Evolutionary conservation across 2,329 filamentous ascomycete species (phyloP).

Genomic region (Calonectria pseudoreteaudii): DNA sequence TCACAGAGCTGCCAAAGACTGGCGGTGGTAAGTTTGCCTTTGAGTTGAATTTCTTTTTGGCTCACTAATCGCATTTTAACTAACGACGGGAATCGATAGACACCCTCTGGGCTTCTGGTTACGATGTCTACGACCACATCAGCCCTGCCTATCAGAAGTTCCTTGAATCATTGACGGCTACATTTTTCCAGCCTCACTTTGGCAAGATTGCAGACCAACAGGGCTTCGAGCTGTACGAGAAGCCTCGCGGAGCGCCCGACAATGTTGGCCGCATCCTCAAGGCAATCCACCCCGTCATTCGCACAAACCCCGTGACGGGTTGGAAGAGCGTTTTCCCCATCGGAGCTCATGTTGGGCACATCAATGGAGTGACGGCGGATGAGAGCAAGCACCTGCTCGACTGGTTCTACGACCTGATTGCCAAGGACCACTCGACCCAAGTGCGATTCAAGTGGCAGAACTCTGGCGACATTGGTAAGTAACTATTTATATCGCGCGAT

Average conservation of each 20-base stretch:
- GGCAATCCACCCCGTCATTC: slow-evolving; percentile 65
- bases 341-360: slow-evolving; percentile 61
- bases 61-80: background rate
- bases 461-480: slow-evolving; percentile 55
- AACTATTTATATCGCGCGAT: too few relatives aligned
- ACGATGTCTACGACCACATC: slow-evolving; percentile 75
- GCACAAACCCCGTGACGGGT: slow-evolving; percentile 69
- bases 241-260: slow-evolving; percentile 60
- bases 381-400: slow-evolving; percentile 62
- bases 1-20: slow-evolving; percentile 65
- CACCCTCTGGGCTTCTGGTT: slow-evolving; percentile 76
- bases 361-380: slow-evolving; percentile 61
- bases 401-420: slow-evolving; percentile 64
- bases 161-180: slow-evolving; percentile 69
- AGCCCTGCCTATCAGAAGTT: slow-evolving; percentile 67
- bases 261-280: slow-evolving; percentile 61
- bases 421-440: slow-evolving; percentile 68
- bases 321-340: slow-evolving; percentile 68
- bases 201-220: slow-evolving; percentile 58
- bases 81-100: slow-evolving; percentile 46
- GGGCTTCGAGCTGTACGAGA: slow-evolving; percentile 59
- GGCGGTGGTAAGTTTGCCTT: slow-evolving; percentile 58
- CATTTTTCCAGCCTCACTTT: slow-evolving; percentile 64
- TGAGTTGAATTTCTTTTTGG: background rate
- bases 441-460: slow-evolving; percentile 59